Evolutionary conservation across 345 rosid species (phyloP).

Genomic region (Salix dunnii): DNA sequence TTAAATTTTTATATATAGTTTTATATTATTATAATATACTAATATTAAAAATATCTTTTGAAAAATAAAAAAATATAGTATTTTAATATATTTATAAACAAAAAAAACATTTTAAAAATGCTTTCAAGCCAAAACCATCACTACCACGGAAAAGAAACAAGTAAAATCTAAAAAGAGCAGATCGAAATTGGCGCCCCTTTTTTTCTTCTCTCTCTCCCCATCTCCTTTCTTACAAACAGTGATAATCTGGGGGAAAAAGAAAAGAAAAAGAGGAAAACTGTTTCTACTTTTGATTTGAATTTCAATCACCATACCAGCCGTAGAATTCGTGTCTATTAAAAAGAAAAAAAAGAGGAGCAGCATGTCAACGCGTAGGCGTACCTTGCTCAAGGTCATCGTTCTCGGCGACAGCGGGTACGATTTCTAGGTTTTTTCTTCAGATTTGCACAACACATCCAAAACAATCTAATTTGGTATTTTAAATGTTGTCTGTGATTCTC

Average conservation of each 20-base stretch:
- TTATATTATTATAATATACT: too few relatives aligned
- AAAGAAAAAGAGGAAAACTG: background rate
- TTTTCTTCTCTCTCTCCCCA: background rate
- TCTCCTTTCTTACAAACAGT: background rate
- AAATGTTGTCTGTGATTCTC: slow-evolving; percentile 22
- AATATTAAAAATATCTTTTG: too few relatives aligned
- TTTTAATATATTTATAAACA: too few relatives aligned
- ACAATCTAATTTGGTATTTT: background rate
- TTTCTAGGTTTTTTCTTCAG: slow-evolving; percentile 15
- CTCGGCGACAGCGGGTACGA: slow-evolving; percentile 97
- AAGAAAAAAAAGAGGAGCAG: slow-evolving; percentile 3
- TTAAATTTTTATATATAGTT: too few relatives aligned
- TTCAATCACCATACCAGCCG: background rate
- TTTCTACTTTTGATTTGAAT: background rate
- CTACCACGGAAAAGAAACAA: background rate
- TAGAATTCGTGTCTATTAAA: background rate
- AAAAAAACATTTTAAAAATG: too few relatives aligned
- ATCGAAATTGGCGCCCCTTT: slow-evolving; percentile 58
- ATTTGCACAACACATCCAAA: background rate
- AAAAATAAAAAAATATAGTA: too few relatives aligned
- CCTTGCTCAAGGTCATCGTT: slow-evolving; percentile 96
- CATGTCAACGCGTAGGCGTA: slow-evolving; percentile 85
- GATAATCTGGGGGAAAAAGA: background rate
- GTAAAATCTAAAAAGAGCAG: background rate
- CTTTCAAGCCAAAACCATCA: too few relatives aligned